A percentile compares a stretch with the other conserved stretches of the same genome.
phyloP scores from a whole-genome alignment of 352 stramenopile species.

The Globisporangium irregulare region DNA sequence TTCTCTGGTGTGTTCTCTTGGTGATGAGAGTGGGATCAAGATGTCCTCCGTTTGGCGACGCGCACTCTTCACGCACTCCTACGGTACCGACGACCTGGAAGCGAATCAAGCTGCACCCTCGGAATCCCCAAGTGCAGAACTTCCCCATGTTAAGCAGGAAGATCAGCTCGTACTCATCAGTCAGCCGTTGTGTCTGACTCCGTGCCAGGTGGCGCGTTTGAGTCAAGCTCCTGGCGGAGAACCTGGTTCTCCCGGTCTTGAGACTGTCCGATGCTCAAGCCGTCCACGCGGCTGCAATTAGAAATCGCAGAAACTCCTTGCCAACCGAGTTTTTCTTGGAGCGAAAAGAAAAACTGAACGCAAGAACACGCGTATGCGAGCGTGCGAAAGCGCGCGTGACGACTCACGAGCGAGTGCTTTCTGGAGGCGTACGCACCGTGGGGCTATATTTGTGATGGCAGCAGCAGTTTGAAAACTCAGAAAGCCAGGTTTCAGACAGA shows the following conservation, averaged over 20 bases:
- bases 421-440: neutral
- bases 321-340: neutral
- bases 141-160: too few relatives aligned
- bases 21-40: neutral
- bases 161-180: too few relatives aligned
- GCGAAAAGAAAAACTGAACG: neutral
- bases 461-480: neutral
- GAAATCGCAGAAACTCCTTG: neutral
- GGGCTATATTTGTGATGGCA: neutral
- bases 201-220: neutral
- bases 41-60: neutral
- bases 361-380: neutral
- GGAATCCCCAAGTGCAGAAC: too few relatives aligned
- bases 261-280: neutral
- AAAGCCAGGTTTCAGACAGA: neutral
- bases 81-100: neutral
- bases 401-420: too few relatives aligned
- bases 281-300: neutral
- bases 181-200: too few relatives aligned
- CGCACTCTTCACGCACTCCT: neutral
- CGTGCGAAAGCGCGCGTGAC: neutral
- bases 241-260: neutral
- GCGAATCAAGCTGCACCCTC: too few relatives aligned
- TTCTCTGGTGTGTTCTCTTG: neutral
- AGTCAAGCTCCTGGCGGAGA: neutral